phyloP scores from a whole-genome alignment of 2,329 filamentous ascomycete genomes.

The Myrmaecium sp. region DNA sequence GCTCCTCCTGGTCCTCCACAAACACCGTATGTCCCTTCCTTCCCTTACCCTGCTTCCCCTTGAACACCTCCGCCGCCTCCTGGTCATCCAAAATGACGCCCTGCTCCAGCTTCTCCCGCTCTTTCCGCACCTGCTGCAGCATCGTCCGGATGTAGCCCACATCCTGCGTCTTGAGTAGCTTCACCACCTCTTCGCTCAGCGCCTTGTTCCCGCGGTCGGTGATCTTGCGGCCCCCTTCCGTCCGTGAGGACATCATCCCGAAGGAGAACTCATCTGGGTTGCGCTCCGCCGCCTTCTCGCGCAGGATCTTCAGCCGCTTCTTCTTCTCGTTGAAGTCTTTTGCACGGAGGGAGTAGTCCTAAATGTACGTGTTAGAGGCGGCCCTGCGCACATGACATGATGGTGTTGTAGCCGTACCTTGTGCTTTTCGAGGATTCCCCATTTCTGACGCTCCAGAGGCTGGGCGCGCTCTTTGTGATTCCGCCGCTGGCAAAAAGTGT shows the following conservation, averaged over 20 bases:
- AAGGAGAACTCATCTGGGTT: conserved; percentile 53
- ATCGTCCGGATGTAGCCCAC: conserved; percentile 42
- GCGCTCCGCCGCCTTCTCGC: conserved; percentile 41
- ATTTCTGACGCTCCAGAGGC: conserved; percentile 64
- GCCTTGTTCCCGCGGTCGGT: conserved; percentile 29
- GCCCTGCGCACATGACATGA: background rate
- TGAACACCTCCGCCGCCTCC: conserved; percentile 26
- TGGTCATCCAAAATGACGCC: conserved; percentile 19
- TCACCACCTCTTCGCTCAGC: conserved; percentile 40
- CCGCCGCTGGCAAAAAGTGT: conserved; percentile 42
- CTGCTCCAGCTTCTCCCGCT: conserved; percentile 33
- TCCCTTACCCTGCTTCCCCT: conserved; percentile 8
- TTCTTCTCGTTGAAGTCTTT: conserved; percentile 47
- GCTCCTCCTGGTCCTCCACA: conserved; percentile 24
- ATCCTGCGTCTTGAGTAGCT: conserved; percentile 49
- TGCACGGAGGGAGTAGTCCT: conserved; percentile 49
- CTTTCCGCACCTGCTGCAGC: conserved; percentile 36
- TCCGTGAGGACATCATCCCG: conserved; percentile 42
- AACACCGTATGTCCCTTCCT: conserved; percentile 21
- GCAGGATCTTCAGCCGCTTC: conserved; percentile 39
- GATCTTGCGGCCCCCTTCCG: conserved; percentile 21
- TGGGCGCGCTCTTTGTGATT: conserved; percentile 85
- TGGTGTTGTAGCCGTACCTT: conserved; percentile 38
- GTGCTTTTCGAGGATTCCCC: conserved; percentile 89
- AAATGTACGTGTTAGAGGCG: conserved; percentile 2